phyloP scores from a whole-genome alignment of 2,329 filamentous ascomycete species.

The Fusarium caatingaense region DNA sequence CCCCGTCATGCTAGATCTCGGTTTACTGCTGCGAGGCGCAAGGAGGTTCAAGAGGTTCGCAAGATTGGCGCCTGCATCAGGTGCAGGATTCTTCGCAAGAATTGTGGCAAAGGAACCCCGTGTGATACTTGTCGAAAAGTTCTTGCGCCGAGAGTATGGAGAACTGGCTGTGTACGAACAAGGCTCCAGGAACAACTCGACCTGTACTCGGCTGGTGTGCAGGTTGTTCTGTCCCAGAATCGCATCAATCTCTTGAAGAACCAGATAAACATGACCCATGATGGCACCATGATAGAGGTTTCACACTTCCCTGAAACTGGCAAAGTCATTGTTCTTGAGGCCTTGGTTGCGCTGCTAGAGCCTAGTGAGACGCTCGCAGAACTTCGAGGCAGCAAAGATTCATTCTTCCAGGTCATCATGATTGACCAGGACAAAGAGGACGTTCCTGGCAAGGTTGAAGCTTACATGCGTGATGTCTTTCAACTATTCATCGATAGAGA shows the following conservation, averaged over 20 bases:
- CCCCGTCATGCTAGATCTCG: constrained; percentile 66
- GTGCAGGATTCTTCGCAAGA: constrained; percentile 74
- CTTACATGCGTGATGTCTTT: constrained; percentile 69
- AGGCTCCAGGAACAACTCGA: constrained; percentile 71
- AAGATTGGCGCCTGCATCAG: constrained; percentile 74
- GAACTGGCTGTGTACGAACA: constrained; percentile 70
- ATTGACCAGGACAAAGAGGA: constrained; percentile 72
- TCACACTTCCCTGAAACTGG: constrained; percentile 68
- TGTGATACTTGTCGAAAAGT: constrained; percentile 74
- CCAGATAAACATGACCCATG: constrained; percentile 60
- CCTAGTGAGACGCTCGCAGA: constrained; percentile 52
- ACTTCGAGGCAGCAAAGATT: constrained; percentile 50
- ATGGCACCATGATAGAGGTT: constrained; percentile 64
- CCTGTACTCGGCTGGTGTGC: constrained; percentile 72
- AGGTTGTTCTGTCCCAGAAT: constrained; percentile 70
- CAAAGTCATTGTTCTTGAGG: constrained; percentile 56
- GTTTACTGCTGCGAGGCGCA: constrained; percentile 68
- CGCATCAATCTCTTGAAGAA: constrained; percentile 67
- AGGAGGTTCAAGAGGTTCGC: constrained; percentile 73
- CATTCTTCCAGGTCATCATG: constrained; percentile 60
- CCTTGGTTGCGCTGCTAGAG: constrained; percentile 49
- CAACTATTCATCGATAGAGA: constrained; percentile 69
- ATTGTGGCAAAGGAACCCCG: constrained; percentile 71
- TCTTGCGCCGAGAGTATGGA: constrained; percentile 73
- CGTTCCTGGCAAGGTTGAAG: constrained; percentile 67